Conservation (phyloP, 345 rosid species). For the Acer saccharum region DNA sequence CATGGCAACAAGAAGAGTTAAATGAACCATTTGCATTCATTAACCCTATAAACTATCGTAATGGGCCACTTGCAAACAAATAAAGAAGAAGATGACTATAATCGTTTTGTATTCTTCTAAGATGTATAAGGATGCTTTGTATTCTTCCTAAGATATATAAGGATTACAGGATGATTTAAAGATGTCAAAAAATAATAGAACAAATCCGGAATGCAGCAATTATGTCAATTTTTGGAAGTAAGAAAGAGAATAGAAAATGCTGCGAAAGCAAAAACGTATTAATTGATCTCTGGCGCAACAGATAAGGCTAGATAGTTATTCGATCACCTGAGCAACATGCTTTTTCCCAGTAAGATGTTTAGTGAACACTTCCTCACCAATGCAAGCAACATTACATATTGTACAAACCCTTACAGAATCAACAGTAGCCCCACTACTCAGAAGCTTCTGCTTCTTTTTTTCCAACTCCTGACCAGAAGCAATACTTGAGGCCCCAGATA, state of each 20-base stretch:
- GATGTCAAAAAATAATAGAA: not conserved
- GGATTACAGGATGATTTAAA: not conserved
- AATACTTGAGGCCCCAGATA: conserved; percentile 5
- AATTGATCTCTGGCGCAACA: not conserved
- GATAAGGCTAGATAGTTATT: not conserved
- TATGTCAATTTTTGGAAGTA: not conserved
- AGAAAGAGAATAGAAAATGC: not conserved
- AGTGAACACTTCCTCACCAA: conserved; percentile 32
- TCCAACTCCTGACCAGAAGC: conserved; percentile 31
- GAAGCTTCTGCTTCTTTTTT: conserved; percentile 36
- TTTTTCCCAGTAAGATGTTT: conserved; percentile 45
- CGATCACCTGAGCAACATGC: conserved; percentile 42
- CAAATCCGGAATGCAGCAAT: not conserved
- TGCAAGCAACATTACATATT: conserved; percentile 51
- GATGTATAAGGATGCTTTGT: too few species aligned
- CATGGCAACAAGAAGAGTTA: conserved; percentile 1
- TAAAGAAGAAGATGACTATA: not conserved
- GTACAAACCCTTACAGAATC: conserved; percentile 44
- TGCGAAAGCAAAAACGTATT: not conserved
- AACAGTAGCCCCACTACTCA: conserved; percentile 36
- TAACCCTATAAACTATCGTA: not conserved
- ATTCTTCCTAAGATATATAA: not conserved
- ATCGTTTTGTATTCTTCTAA: not conserved
- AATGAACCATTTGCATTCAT: not conserved
- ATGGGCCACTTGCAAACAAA: not conserved